These are phyloP conservation scores for Bolboschoenus planiculmis DNA, from an alignment of 176 grass and related monocot genomes.

Conservation along the genomic window DNA sequence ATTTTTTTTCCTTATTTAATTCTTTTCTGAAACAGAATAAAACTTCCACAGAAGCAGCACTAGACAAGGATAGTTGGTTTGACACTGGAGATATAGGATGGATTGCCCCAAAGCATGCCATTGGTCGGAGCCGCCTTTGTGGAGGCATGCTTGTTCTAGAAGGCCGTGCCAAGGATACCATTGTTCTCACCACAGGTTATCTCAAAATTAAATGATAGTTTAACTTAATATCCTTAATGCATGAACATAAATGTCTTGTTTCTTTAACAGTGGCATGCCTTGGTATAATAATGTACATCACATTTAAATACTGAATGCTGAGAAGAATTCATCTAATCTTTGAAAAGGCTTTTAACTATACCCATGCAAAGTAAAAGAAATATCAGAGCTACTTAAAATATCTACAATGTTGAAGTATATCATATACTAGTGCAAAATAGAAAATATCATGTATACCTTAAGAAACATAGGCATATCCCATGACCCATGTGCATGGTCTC, in stretches of 20 bases:
- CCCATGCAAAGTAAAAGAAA: background rate
- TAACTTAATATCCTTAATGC: background rate
- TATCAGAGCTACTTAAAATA: background rate
- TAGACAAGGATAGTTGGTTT: slow-evolving; percentile 80
- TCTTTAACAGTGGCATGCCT: background rate
- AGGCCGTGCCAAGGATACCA: slow-evolving; percentile 93
- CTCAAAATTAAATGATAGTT: background rate
- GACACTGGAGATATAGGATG: slow-evolving; percentile 92
- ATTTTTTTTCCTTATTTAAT: background rate
- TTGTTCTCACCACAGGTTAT: slow-evolving; percentile 92
- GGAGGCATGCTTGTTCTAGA: slow-evolving; percentile 94
- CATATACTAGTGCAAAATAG: background rate
- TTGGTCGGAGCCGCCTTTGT: slow-evolving; percentile 60
- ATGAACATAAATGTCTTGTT: background rate
- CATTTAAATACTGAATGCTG: background rate
- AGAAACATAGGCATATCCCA: background rate
- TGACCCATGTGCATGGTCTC: too few species aligned
- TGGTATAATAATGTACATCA: background rate
- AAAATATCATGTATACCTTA: background rate
- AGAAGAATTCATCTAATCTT: background rate
- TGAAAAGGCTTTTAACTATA: background rate
- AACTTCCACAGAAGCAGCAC: slow-evolving; percentile 42
- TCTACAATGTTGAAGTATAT: background rate
- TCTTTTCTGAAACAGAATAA: slow-evolving; percentile 42
- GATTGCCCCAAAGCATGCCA: slow-evolving; percentile 50